Base-by-base conservation (phyloP, 176 grass and related monocot genomes). In the Typha latifolia region DNA sequence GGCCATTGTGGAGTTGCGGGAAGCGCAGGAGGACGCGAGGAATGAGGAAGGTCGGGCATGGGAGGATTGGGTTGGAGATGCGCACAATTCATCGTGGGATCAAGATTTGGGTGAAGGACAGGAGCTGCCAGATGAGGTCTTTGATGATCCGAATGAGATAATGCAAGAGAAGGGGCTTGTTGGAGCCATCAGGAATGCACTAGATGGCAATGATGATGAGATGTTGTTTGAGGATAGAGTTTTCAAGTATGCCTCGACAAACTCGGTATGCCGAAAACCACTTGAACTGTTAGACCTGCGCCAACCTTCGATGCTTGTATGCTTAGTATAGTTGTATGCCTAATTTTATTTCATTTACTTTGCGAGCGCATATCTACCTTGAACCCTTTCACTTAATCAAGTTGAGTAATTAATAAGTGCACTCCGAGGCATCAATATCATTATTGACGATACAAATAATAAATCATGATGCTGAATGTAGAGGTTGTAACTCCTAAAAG, bases 211-310 rank as follows among this genome's bases (percentile, higher is more conserved):
- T 72, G 90, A 89, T 29, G 81, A 78, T 43, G 88, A 97, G 62
- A 82, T 92, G 80, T 47, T 92, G 70, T 89, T 97, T 47, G 85
- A 97, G 64, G 93, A 92, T 73, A 66, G 80, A 75, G 93, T 97
- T 57, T 97, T 97, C 67, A 47, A 81, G 31, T 89, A 92, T 3
- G 85, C 88, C 64, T 97, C 93, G 0, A 48, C 72, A 11, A 86
- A 82, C 15, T 92, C 88, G 83, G 93, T 96, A 79, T 32, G 62
- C 80, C 29, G 12, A 57, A 57, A 9, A 20, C 8, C 2, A 57
- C 52, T 43, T 43, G 37, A 43, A 43, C 37, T 43, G 5, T 43
- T 43, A 43, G 9, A 43, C 37, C 9, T 43, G 0, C 2, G 9
- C 7, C 1, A 0, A 10, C 37, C 37, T 43, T 43, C 37, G 2